Conservation (phyloP, 805 yeast genomes). For the Saccharomycopsis synnaedendra region DNA sequence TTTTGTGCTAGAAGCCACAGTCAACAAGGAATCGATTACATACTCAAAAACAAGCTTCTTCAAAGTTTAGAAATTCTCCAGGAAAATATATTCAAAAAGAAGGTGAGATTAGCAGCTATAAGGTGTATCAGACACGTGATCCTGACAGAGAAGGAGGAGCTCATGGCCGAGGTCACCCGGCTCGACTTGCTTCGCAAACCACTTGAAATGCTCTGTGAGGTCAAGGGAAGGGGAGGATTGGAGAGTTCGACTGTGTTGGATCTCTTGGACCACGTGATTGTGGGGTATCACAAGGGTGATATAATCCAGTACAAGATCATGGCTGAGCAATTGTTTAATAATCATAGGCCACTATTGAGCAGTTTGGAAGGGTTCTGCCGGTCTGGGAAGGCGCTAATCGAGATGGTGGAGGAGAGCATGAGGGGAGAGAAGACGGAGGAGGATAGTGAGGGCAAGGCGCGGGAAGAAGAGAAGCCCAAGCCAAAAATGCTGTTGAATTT, state of each 20-base stretch:
- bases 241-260: slow-evolving; percentile 70
- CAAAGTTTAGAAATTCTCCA: slow-evolving; percentile 39
- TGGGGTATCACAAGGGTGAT: slow-evolving; percentile 7
- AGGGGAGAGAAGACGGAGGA: background rate
- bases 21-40: slow-evolving; percentile 45
- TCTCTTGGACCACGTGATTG: slow-evolving; percentile 37
- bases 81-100: slow-evolving; percentile 28
- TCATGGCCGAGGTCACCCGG: slow-evolving; percentile 44
- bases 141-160: slow-evolving; percentile 48
- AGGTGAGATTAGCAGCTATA: slow-evolving; percentile 54
- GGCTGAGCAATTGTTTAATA: background rate
- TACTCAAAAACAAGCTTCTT: slow-evolving; percentile 48
- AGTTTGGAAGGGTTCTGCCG: background rate
- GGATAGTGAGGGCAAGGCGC: background rate
- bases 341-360: background rate
- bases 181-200: slow-evolving; percentile 36
- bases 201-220: slow-evolving; percentile 38
- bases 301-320: slow-evolving; percentile 1
- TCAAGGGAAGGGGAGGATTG: slow-evolving; percentile 43
- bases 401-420: background rate
- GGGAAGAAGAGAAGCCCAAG: background rate
- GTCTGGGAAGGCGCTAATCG: slow-evolving; percentile 8
- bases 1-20: slow-evolving; percentile 59
- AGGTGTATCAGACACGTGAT: slow-evolving; percentile 58
- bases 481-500: background rate